Conservation (phyloP, 345 rosid genomes). For the Geranium brycei region DNA sequence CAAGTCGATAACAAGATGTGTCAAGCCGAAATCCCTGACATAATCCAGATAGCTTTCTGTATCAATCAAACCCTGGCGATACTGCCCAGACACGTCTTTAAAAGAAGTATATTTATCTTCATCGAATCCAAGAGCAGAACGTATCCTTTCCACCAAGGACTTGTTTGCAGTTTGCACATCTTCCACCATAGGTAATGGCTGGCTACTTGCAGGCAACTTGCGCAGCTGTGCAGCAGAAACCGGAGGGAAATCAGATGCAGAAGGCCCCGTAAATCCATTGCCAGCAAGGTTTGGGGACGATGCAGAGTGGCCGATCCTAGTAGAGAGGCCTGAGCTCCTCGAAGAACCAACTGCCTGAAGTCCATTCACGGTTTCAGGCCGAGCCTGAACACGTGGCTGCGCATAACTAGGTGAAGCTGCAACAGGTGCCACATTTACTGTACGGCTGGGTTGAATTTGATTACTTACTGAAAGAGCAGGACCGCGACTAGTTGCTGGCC, state of each 20-base stretch:
- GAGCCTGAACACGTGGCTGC: slow-evolving; percentile 21
- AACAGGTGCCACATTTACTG: slow-evolving; percentile 13
- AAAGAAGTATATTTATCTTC: slow-evolving; percentile 57
- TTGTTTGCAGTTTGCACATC: slow-evolving; percentile 71
- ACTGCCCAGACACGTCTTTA: slow-evolving; percentile 59
- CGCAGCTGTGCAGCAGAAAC: slow-evolving; percentile 41
- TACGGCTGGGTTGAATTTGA: slow-evolving; percentile 17
- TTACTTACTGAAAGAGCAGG: slow-evolving; percentile 19
- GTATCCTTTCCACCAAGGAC: slow-evolving; percentile 71
- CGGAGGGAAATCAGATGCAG: slow-evolving; percentile 60
- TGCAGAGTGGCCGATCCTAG: slow-evolving; percentile 46
- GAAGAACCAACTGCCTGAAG: slow-evolving; percentile 17
- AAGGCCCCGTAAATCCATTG: slow-evolving; percentile 20
- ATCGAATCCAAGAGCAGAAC: slow-evolving; percentile 50
- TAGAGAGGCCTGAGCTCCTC: slow-evolving; percentile 22
- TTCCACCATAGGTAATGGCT: slow-evolving; percentile 18
- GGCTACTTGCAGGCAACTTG: slow-evolving; percentile 14
- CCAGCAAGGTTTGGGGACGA: slow-evolving; percentile 62
- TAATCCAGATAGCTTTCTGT: slow-evolving; percentile 48
- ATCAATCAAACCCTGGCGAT: slow-evolving; percentile 68
- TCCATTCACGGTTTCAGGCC: slow-evolving; percentile 15
- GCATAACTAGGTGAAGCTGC: slow-evolving; percentile 20
- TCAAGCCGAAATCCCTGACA: slow-evolving; percentile 52
- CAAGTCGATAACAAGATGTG: slow-evolving; percentile 66
- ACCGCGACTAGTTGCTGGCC: slow-evolving; percentile 43